A percentile compares a stretch with the other conserved stretches of the same genome.
These are phyloP conservation scores for Voacanga thouarsii DNA, from an alignment of 257 asterid species.

Conservation along the genomic window DNA sequence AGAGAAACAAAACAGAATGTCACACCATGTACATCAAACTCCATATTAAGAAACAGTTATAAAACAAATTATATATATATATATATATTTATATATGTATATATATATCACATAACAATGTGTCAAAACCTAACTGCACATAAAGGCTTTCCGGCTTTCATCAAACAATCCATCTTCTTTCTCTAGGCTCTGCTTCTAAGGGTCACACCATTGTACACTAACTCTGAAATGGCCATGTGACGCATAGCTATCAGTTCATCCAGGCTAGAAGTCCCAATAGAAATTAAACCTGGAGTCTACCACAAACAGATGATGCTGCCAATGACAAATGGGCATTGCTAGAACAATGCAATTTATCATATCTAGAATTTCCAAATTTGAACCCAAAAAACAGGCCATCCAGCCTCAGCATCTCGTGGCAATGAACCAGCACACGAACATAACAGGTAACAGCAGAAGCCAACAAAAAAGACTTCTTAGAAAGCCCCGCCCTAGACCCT, in stretches of 20 bases:
- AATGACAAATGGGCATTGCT: constrained; percentile 1
- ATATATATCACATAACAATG: background rate
- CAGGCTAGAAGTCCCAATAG: background rate
- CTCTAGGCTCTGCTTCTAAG: background rate
- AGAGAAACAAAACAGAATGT: background rate
- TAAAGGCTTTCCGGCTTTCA: background rate
- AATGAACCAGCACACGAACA: background rate
- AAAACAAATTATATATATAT: background rate
- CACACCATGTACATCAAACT: background rate
- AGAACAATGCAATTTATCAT: background rate
- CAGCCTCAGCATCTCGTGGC: background rate
- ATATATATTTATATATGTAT: no score
- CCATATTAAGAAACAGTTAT: background rate
- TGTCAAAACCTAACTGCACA: background rate
- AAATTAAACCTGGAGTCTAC: background rate
- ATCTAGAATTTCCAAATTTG: background rate
- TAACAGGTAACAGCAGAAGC: background rate
- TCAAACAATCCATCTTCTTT: background rate
- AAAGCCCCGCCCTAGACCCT: background rate
- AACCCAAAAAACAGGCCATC: constrained; percentile 9
- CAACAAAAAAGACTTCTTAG: background rate
- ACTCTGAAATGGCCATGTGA: background rate
- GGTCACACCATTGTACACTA: background rate
- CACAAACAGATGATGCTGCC: background rate
- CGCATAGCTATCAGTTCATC: background rate